Base-by-base conservation (phyloP, 495 filamentous ascomycete genomes). In the Aspergillus incahuasiensis region DNA sequence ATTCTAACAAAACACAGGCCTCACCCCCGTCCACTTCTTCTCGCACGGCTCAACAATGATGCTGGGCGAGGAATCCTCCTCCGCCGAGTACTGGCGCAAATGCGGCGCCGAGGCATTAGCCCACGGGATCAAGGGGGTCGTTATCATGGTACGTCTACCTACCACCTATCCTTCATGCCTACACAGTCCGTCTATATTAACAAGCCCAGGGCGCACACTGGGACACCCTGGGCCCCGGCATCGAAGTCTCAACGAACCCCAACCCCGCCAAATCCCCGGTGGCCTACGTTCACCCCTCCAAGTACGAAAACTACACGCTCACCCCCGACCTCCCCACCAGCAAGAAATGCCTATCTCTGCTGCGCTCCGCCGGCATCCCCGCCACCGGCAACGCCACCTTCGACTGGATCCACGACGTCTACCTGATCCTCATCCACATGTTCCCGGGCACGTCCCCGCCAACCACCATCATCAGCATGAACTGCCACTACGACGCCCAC, bases 21-120 rank as follows among this genome's bases (percentile, higher is more conserved):
- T 70, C 19, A 75, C 80, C 5, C 83, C 83, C 1, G 83, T 84
- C 6, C 82, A 84, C 59, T 82, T 86, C 69, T 84, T 86, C 69
- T 85, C 83, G 13, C 83, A 86, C 75, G 83, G 83, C 66, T 82
- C 80, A 35, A 85, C 82, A 22, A 84, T 84, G 81, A 85, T 86
- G 82, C 71, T 86, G 13, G 83, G 82, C 40, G 83, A 84, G 55
- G 75, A 82, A 54, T 80, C 75, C 41, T 60, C 71, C 15, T 82
- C 80, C 0, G 82, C 80, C 12, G 71, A 73, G 6, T 85, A 85
- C 63, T 86, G 83, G 83, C 80, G 81, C 52, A 72, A 77, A 58
- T 83, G 80, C 61, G 83, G 83, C 6, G 79, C 83, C 52, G 79
- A 79, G 53, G 83, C 82, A 0, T 69, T 84, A 0, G 76, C 72